Evolutionary conservation across 768 basidiomycete species (phyloP).

Genomic region (Calvatia gigantea): DNA sequence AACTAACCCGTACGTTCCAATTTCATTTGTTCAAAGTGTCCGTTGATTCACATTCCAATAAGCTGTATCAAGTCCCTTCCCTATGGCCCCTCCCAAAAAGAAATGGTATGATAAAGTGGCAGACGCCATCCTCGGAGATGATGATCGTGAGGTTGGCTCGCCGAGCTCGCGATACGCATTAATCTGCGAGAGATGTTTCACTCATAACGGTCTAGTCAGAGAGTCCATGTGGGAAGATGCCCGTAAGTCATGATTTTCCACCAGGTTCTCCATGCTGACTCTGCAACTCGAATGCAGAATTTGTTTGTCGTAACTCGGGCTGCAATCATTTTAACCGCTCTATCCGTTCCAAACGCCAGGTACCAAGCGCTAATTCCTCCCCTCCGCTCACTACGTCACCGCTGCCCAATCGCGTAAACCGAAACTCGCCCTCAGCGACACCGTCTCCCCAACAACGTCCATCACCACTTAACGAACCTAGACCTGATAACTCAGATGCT

Average conservation of each 20-base stretch:
- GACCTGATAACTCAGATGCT: background rate
- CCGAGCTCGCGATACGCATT: constrained; percentile 68
- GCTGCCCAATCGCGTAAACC: background rate
- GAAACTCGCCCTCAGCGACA: background rate
- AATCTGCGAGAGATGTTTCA: constrained; percentile 84
- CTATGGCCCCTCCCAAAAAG: constrained; percentile 52
- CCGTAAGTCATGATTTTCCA: constrained; percentile 48
- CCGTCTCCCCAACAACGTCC: background rate
- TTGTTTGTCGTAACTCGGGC: constrained; percentile 35
- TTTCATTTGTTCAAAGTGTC: background rate
- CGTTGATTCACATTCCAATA: constrained; percentile 10
- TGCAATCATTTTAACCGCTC: constrained; percentile 80
- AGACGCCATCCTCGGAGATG: constrained; percentile 82
- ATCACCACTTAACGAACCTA: background rate
- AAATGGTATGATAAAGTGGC: constrained; percentile 88
- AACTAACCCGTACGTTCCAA: constrained; percentile 23
- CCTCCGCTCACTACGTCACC: background rate
- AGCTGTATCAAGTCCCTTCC: constrained; percentile 27
- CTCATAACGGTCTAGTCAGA: constrained; percentile 85
- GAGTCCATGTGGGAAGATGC: constrained; percentile 79
- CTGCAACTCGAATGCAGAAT: background rate
- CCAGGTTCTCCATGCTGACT: background rate
- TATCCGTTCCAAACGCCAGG: constrained; percentile 31
- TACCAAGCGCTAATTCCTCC: constrained; percentile 13
- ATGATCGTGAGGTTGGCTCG: constrained; percentile 44